Percentiles rank a stretch among this genome's conserved stretches.
Conservation (phyloP, 2,329 filamentous ascomycete genomes). For the Delphinella strobiligena region DNA sequence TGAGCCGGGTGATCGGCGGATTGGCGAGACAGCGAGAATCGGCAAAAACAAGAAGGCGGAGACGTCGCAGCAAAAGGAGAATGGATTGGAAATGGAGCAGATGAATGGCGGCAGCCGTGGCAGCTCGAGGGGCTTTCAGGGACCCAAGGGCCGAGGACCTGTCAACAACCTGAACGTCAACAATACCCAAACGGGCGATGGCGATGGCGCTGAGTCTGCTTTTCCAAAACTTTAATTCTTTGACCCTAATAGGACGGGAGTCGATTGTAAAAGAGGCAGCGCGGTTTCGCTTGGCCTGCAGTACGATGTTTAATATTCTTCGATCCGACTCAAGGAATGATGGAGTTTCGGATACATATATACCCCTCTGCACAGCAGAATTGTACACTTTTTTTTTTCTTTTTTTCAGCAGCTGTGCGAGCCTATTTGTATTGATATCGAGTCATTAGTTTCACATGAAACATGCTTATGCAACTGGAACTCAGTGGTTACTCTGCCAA, state of each 20-base stretch:
- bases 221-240: no score
- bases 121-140: constrained; percentile 19
- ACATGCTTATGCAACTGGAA: no score
- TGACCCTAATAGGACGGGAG: no score
- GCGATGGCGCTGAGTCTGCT: no score
- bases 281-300: background rate
- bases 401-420: background rate
- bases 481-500: background rate
- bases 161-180: constrained; percentile 11
- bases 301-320: background rate
- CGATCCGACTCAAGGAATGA: background rate
- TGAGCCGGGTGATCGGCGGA: constrained; percentile 70
- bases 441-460: no score
- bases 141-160: constrained; percentile 14
- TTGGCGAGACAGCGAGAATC: constrained; percentile 49
- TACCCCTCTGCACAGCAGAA: background rate
- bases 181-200: constrained; percentile 13
- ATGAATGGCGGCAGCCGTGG: constrained; percentile 21
- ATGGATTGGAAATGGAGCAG: constrained; percentile 60
- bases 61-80: constrained; percentile 40
- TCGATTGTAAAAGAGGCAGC: no score
- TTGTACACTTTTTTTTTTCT: background rate
- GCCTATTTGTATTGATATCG: no score
- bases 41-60: constrained; percentile 36
- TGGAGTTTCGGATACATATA: background rate